phyloP scores from a whole-genome alignment of 805 yeast species.

The Yamadazyma laniorum region DNA sequence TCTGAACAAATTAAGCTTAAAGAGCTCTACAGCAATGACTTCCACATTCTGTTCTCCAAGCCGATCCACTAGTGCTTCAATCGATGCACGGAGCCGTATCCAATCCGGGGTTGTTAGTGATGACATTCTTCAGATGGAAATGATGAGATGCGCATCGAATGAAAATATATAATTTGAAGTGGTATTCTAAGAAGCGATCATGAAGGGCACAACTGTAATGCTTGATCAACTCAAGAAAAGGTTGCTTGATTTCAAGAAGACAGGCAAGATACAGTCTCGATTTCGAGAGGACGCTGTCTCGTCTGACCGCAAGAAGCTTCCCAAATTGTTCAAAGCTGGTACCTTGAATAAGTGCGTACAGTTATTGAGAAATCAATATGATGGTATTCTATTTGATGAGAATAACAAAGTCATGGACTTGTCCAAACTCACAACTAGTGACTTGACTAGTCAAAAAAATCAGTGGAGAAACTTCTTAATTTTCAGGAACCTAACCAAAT shows the following conservation, averaged over 20 bases:
- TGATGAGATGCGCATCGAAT: conserved; percentile 6
- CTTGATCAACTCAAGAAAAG: neutral
- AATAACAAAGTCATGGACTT: conserved; percentile 25
- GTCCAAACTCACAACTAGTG: conserved; percentile 21
- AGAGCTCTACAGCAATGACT: conserved; percentile 47
- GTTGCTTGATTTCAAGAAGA: conserved; percentile 1
- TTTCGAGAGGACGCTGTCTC: neutral
- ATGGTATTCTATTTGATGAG: conserved; percentile 22
- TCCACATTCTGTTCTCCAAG: conserved; percentile 48
- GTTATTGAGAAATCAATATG: conserved; percentile 30
- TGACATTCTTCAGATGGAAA: neutral
- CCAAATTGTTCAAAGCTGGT: conserved; percentile 7
- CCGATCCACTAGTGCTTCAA: conserved; percentile 49
- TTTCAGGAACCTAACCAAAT: conserved; percentile 28
- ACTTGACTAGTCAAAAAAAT: conserved; percentile 21
- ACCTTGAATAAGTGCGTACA: conserved; percentile 23
- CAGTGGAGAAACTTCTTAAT: conserved; percentile 21
- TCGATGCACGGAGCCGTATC: conserved; percentile 48
- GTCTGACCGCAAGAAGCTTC: neutral
- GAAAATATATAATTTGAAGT: neutral
- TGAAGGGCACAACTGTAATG: neutral
- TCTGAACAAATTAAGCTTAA: conserved; percentile 55
- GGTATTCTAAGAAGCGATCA: no score
- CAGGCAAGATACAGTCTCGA: neutral
- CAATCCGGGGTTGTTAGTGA: conserved; percentile 31